A percentile compares a stretch with the other conserved stretches of the same genome.
Evolutionary conservation across 148 eudicot genomes (phyloP).

Genomic region (Oxyria digyna): DNA sequence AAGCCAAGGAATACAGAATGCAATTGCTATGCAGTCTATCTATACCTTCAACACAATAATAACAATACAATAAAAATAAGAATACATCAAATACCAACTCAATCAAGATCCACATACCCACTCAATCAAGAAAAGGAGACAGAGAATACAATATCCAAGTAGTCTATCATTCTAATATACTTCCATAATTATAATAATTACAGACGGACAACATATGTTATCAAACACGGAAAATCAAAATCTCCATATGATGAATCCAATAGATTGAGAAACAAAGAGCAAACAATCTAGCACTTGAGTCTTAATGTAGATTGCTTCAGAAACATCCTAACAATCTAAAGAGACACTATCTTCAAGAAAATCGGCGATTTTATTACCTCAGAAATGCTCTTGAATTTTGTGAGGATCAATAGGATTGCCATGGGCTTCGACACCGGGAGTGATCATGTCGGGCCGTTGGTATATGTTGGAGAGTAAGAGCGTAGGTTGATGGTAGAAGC

Average conservation of each 20-base stretch:
- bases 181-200: not conserved
- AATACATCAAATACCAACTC: not conserved
- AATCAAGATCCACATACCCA: not conserved
- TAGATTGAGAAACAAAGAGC: not conserved
- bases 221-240: not conserved
- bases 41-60: not conserved
- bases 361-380: constrained; percentile 25
- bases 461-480: constrained; percentile 58
- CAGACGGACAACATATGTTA: not conserved
- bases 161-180: not conserved
- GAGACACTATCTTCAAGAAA: not conserved
- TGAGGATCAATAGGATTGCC: constrained; percentile 59
- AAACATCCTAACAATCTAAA: not conserved
- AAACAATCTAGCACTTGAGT: not conserved
- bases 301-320: not conserved
- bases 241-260: not conserved
- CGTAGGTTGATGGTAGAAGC: no score
- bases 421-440: constrained; percentile 60
- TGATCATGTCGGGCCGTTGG: constrained; percentile 64
- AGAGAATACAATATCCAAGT: not conserved
- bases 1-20: not conserved
- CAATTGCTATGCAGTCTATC: not conserved
- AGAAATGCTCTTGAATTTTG: constrained; percentile 47
- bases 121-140: not conserved
- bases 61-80: not conserved